Percentiles rank a stretch among this genome's conserved stretches.
Evolutionary conservation across 441 rosid genomes (phyloP).

Genomic region (Aquilaria agallochum): DNA sequence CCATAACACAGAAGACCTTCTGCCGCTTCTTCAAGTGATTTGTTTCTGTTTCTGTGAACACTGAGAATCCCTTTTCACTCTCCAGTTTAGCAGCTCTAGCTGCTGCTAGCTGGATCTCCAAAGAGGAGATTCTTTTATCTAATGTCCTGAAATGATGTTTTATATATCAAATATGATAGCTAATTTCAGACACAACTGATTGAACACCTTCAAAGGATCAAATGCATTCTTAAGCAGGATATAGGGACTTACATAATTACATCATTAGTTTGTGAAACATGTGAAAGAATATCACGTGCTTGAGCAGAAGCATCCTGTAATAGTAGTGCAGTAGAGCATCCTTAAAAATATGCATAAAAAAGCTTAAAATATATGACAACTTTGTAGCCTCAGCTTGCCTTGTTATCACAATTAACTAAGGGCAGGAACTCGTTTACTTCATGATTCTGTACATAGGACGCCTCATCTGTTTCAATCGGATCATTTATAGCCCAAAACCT

Average conservation of each 20-base stretch:
- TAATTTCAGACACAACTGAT: not conserved
- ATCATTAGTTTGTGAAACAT: slow-evolving; percentile 81
- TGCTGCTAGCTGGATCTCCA: slow-evolving; percentile 82
- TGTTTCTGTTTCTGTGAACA: slow-evolving; percentile 33
- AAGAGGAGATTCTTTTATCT: slow-evolving; percentile 82
- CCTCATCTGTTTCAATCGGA: slow-evolving; percentile 30
- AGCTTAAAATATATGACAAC: slow-evolving; percentile 2
- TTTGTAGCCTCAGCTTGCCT: slow-evolving; percentile 41
- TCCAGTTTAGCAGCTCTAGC: slow-evolving; percentile 73
- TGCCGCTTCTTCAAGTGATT: slow-evolving; percentile 48
- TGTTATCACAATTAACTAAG: slow-evolving; percentile 50
- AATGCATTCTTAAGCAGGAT: slow-evolving; percentile 13
- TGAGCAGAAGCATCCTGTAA: slow-evolving; percentile 42
- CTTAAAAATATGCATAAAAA: slow-evolving; percentile 2
- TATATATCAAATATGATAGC: not conserved
- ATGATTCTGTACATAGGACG: slow-evolving; percentile 27
- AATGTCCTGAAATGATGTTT: slow-evolving; percentile 48
- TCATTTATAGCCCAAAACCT: slow-evolving; percentile 66
- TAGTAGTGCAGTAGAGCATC: slow-evolving; percentile 10
- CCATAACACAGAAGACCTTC: slow-evolving; percentile 88
- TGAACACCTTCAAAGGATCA: slow-evolving; percentile 6
- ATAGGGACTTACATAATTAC: slow-evolving; percentile 62
- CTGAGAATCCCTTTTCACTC: slow-evolving; percentile 43
- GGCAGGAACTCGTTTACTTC: slow-evolving; percentile 42
- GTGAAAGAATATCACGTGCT: slow-evolving; percentile 73